phyloP scores from a whole-genome alignment of 2,329 filamentous ascomycete genomes.

The Colletotrichum musae region DNA sequence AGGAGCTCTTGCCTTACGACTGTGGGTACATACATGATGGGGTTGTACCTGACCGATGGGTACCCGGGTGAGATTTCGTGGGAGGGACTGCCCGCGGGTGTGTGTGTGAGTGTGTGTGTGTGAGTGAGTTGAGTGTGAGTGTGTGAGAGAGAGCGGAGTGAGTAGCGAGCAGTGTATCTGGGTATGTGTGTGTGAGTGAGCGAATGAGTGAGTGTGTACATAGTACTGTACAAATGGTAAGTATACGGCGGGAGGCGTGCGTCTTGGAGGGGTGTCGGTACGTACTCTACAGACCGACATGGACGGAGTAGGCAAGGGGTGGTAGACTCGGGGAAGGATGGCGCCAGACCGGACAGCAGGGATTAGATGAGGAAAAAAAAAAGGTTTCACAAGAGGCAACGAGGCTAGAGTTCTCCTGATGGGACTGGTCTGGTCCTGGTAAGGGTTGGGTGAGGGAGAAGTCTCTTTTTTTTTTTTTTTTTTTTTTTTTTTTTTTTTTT shows the following conservation, averaged over 20 bases:
- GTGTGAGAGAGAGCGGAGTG: conserved; percentile 1
- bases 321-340: conserved; percentile 40
- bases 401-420: conserved; percentile 36
- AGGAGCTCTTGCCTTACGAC: conserved; percentile 35
- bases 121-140: conserved; percentile 1
- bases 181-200: background rate
- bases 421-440: conserved; percentile 25
- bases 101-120: conserved; percentile 4
- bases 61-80: conserved; percentile 24
- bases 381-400: conserved; percentile 42
- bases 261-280: conserved; percentile 9
- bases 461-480: too few species aligned
- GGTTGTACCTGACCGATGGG: conserved; percentile 23
- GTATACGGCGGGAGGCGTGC: background rate
- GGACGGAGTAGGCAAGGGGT: conserved; percentile 34
- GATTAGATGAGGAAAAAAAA: conserved; percentile 25
- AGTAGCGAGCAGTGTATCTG: background rate
- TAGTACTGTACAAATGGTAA: background rate
- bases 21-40: conserved; percentile 23
- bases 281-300: conserved; percentile 37
- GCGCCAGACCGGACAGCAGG: conserved; percentile 39
- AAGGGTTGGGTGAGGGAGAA: conserved; percentile 25
- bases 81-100: conserved; percentile 6
- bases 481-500: conserved; percentile 3
- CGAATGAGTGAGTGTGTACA: background rate